Evolutionary conservation across 306 rosid species (phyloP), one percentile per base, ranked within the genome.

Genomic region (Lathyrus sativus): DNA sequence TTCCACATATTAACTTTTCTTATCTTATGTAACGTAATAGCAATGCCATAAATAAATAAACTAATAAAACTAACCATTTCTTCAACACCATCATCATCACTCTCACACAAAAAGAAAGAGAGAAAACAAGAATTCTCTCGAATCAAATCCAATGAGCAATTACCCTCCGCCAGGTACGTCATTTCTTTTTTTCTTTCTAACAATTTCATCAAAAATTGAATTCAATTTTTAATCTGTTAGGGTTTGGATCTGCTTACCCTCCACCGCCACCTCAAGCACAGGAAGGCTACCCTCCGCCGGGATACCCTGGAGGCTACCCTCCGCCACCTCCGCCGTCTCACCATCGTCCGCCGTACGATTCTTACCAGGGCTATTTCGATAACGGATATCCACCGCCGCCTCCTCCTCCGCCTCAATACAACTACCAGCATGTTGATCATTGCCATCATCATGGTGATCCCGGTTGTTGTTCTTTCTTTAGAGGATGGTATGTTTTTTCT

Each of bases 321-420:
- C 85, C 85, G 0, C 85, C 85, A 0, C 74, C 3, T 0, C 79
- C 83, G 1, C 86, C 81, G 0, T 84, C 83, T 0, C 86, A 17
- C 22, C 85, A 38, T 22, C 31, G 19, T 18, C 88, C 84, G 11
- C 86, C 69, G 45, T 56, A 79, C 65, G 85, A 84, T 13, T 92
- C 92, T 0, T 92, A 92, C 63, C 98, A 92, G 45, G 95, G 83
- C 0, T 92, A 92, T 77, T 92, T 92, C 79, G 74, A 80, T 5
- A 76, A 72, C 37, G 90, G 85, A 2, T 79, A 76, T 71, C 84
- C 82, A 11, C 85, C 83, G 2, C 89, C 89, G 0, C 79, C 79
- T 63, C 88, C 88, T 2, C 83, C 68, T 2, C 54, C 54, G 13
- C 22, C 38, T 33, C 83, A 29, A 0, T 76, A 62, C 7, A 73